Conservation (phyloP, 1,139 yeast species). For the Kluyveromyces sp. region DNA sequence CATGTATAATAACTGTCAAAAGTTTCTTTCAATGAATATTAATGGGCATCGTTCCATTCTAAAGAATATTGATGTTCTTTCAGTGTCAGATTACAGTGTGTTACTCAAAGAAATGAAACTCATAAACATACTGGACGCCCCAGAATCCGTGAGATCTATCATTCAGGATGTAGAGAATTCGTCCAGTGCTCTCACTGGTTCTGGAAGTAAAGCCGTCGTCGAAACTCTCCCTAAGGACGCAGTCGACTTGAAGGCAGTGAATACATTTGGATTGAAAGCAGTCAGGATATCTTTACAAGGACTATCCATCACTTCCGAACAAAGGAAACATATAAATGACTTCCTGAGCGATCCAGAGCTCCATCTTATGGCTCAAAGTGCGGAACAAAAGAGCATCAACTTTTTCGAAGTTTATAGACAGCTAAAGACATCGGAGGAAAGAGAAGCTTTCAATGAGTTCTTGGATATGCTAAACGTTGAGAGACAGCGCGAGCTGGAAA, state of each 20-base stretch:
- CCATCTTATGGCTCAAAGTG: constrained; percentile 28
- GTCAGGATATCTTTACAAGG: constrained; percentile 76
- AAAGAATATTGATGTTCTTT: constrained; percentile 60
- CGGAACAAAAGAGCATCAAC: constrained; percentile 42
- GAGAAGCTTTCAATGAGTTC: constrained; percentile 50
- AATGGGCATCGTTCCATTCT: constrained; percentile 39
- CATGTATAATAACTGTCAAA: constrained; percentile 10
- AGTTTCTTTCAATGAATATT: constrained; percentile 23
- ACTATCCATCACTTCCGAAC: constrained; percentile 34
- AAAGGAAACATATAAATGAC: constrained; percentile 33
- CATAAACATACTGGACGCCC: constrained; percentile 18
- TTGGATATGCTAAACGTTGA: constrained; percentile 63
- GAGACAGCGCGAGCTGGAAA: constrained; percentile 71
- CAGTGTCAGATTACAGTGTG: constrained; percentile 49
- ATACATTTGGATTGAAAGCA: constrained; percentile 71
- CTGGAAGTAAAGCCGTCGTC: constrained; percentile 17
- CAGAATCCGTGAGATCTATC: constrained; percentile 30
- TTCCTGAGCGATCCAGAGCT: constrained; percentile 35
- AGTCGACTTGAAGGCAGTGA: constrained; percentile 56
- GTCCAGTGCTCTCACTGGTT: neutral
- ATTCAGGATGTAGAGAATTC: constrained; percentile 44
- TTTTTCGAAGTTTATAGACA: constrained; percentile 58
- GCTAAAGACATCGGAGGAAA: constrained; percentile 47
- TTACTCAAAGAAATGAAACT: constrained; percentile 14
- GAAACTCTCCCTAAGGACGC: constrained; percentile 46